A percentile compares a stretch with the other conserved stretches of the same genome.
phyloP scores from a whole-genome alignment of 169 alveolate species.

The Cyclospora cayetanensis region DNA sequence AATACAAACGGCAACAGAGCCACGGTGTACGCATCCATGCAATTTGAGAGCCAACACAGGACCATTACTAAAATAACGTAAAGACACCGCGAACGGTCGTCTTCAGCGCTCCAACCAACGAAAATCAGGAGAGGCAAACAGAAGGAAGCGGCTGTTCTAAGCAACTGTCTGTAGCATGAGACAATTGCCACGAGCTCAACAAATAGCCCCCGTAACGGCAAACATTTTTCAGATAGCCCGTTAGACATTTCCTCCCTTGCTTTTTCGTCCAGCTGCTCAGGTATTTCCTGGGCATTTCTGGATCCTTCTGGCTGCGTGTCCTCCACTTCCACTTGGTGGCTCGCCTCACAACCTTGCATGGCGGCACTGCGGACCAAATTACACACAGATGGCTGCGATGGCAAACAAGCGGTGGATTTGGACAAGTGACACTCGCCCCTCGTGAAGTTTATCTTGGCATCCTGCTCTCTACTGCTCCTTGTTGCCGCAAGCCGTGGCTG shows the following conservation, averaged over 20 bases:
- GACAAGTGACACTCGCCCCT: too few species aligned
- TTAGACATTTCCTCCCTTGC: background rate
- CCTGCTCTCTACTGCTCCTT: too few species aligned
- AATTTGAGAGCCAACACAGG: constrained; percentile 48
- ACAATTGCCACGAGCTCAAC: background rate
- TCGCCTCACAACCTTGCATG: too few species aligned
- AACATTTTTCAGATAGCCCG: background rate
- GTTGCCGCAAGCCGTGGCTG: too few species aligned
- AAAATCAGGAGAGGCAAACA: constrained; percentile 16
- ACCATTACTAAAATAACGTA: constrained; percentile 21
- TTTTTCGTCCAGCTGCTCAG: too few species aligned
- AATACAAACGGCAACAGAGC: constrained; percentile 39
- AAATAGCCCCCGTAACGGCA: background rate
- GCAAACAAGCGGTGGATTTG: too few species aligned
- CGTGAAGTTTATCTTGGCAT: too few species aligned
- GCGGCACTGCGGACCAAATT: too few species aligned
- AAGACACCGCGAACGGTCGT: constrained; percentile 30
- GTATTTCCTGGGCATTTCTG: too few species aligned
- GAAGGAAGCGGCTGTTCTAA: background rate
- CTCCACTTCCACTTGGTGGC: too few species aligned
- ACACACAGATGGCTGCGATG: too few species aligned
- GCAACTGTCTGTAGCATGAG: background rate
- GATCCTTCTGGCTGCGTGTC: too few species aligned
- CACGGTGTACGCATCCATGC: constrained; percentile 34
- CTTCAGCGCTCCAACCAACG: background rate